Evolutionary conservation across 2,329 filamentous ascomycete genomes (phyloP).

Genomic region (Tolypocladium ovalisporum): DNA sequence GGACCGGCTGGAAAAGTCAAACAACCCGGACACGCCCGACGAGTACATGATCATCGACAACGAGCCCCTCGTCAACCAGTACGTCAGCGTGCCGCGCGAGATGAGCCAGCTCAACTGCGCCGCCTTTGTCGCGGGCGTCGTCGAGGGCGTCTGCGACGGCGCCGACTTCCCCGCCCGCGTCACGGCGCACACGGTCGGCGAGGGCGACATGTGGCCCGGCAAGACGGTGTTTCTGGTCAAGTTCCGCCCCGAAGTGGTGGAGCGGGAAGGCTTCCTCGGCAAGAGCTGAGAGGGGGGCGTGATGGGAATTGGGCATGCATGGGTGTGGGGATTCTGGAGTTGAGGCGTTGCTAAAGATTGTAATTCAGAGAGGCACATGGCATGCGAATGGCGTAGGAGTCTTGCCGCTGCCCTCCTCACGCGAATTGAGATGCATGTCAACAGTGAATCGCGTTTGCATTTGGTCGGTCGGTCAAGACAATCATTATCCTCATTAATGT

Average conservation of each 20-base stretch:
- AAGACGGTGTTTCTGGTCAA: conserved; percentile 94
- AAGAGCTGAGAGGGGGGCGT: conserved; percentile 28
- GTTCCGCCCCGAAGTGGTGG: conserved; percentile 83
- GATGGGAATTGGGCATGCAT: background rate
- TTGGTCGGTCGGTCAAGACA: background rate
- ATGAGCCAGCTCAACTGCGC: conserved; percentile 96
- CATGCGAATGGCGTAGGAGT: background rate
- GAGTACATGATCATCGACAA: conserved; percentile 99
- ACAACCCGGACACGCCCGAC: conserved; percentile 69
- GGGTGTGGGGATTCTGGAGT: background rate
- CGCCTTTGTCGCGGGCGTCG: conserved; percentile 86
- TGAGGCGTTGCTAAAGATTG: background rate
- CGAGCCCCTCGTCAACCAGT: conserved; percentile 89
- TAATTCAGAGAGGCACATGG: background rate
- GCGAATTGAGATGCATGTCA: background rate
- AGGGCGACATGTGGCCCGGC: conserved; percentile 83
- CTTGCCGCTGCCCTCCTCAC: background rate
- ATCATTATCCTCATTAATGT: background rate
- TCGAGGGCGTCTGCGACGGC: conserved; percentile 92
- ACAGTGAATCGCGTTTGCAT: background rate
- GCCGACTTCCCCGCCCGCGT: conserved; percentile 83
- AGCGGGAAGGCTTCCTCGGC: conserved; percentile 75
- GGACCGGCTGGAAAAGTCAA: conserved; percentile 83
- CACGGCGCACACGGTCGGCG: conserved; percentile 69
- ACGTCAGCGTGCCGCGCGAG: conserved; percentile 85